Conservation (phyloP, 148 eudicot species). For the Drosera capensis region DNA sequence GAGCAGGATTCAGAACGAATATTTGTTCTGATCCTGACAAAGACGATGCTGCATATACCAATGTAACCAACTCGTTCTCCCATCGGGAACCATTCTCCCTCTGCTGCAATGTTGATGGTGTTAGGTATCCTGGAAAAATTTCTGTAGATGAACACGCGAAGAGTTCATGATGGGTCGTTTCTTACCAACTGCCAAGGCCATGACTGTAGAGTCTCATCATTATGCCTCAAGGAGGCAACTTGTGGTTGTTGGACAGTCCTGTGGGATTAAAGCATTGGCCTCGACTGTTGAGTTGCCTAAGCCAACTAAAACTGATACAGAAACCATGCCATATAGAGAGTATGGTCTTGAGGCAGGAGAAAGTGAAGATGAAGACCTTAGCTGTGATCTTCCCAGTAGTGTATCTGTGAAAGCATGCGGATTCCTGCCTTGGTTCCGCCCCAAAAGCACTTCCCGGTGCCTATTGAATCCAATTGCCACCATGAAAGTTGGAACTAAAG, state of each 20-base stretch:
- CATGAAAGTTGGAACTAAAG: constrained; percentile 29
- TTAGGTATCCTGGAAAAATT: constrained; percentile 22
- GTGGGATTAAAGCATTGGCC: constrained; percentile 19
- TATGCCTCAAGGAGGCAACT: constrained; percentile 42
- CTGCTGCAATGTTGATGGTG: constrained; percentile 8
- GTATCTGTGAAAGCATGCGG: constrained; percentile 44
- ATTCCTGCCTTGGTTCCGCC: constrained; percentile 69
- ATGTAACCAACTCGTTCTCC: constrained; percentile 3
- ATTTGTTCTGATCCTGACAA: constrained; percentile 16
- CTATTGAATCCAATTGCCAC: constrained; percentile 54
- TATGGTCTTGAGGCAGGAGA: constrained; percentile 24
- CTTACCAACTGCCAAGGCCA: constrained; percentile 88
- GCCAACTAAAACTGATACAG: constrained; percentile 16
- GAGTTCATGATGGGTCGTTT: constrained; percentile 87
- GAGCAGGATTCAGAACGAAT: constrained; percentile 7
- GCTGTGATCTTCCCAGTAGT: constrained; percentile 16
- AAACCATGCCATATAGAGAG: constrained; percentile 19
- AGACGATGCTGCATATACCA: constrained; percentile 9
- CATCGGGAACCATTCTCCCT: constrained; percentile 7
- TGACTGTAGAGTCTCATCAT: constrained; percentile 60
- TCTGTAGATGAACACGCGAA: constrained; percentile 26
- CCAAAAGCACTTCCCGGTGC: constrained; percentile 52
- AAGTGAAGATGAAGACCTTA: constrained; percentile 42
- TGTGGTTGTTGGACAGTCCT: constrained; percentile 21
- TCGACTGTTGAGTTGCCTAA: constrained; percentile 27